Base-by-base conservation (phyloP, 2,329 filamentous ascomycete genomes). In the Fusarium burgessii region DNA sequence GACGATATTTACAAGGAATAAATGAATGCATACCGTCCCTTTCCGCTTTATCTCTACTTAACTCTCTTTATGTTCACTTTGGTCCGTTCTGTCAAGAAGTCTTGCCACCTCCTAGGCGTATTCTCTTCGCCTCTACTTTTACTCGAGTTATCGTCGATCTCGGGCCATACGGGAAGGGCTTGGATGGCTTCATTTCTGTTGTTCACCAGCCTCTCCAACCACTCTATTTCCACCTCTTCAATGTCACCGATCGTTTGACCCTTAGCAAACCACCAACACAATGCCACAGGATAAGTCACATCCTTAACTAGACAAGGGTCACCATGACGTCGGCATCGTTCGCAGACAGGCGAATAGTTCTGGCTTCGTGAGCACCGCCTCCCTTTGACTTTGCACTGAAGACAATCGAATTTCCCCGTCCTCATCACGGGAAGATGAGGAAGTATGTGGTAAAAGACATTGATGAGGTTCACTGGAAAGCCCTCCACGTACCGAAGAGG, bases 281-380 rank as follows among this genome's bases (percentile, higher is more conserved):
- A 25, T 8, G 56, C 85, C 50, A 89, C 81, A 6, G 90, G 84
- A 74, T 90, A 87, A 78, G 90, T 87, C 60, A 14, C 38, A 25
- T 41, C 80, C 70, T 90, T 83, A 17, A 69, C 73, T 32, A 71
- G 71, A 66, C 71, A 81, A 61, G 23, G 71, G 50, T 70, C 66
- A 13, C 73, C 77, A 51, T 75, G 78, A 58, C 68, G 62, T 43
- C 32, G 61, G 33, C 72, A 78, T 61, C 72, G 74, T 51, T 51
- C 58, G 55, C 72, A 78, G 35, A 29, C 35, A 10, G 33, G 25
- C 25, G 40, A 38, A 11, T 25, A n/a, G 29, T 68, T 20, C 9
- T 50, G 38, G 32, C 54, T 61, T 40, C 72, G 66, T 29, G 78
- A 78, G 50, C 78, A 80, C 15, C 38, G 43, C 59, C 78, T 40